Evolutionary conservation across 1,284 basidiomycete genomes (phyloP), one percentile per base, ranked within the genome.

Genomic region (Blastosporella zonata): DNA sequence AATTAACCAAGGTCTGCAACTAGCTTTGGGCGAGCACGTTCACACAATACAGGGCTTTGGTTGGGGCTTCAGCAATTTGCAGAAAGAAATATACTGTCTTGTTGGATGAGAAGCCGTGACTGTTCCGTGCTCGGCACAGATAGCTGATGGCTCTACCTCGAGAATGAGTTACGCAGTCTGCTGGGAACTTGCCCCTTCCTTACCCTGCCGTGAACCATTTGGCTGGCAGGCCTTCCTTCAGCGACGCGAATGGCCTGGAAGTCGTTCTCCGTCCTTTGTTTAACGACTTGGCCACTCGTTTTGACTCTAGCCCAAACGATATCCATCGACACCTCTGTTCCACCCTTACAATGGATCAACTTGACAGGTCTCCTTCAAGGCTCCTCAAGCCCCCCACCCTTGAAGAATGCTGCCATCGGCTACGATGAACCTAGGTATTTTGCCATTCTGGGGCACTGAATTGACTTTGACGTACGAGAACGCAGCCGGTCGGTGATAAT

Each of bases 341-440:
- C 79, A 13, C 81, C 82, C 18, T 67, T 82, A 6, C 80, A 84
- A 69, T 90, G 87, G 87, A 78, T 90, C 59, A 86, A 88, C 63
- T 68, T 90, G 56, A 78, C 82, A 13, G 49, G 54, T 50, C 66
- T 79, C 42, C 67, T 85, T 37, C 66, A 63, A 22, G 84, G 84
- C 25, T 61, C 80, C 17, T 63, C 78, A 2, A 57, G 71, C 23
- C 76, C 83, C 2, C 81, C 84, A 7, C 77, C 83, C 20, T 72
- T 90, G 55, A 85, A 79, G 63, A 82, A 87, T 59, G 78, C 86
- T 9, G 77, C 82, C 35, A 81, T 90, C 55, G 85, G 84, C 13
- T 84, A 82, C 54, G 74, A 82, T 58, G 72, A 78, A 47, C 57
- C 52, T 10, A 74, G 69, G 74, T 68, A 67, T 63, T 61, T 66